A percentile compares a stretch with the other conserved stretches of the same genome.
phyloP scores from a whole-genome alignment of 176 grass and related monocot species.

The Oryza rufipogon region DNA sequence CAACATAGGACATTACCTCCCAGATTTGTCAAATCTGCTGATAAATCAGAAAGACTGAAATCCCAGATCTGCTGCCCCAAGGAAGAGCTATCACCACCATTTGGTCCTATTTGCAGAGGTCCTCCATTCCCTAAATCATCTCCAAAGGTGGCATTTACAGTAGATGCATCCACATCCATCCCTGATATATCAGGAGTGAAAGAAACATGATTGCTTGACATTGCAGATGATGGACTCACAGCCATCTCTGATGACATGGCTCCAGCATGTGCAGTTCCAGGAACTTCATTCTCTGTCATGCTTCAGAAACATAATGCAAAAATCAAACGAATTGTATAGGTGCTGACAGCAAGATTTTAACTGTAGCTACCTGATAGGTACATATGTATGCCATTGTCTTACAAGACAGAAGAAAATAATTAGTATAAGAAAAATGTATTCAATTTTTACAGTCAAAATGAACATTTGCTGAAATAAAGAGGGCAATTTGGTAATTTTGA shows the following conservation, averaged over 20 bases:
- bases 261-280: constrained; percentile 43
- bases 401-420: not conserved
- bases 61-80: constrained; percentile 73
- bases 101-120: constrained; percentile 59
- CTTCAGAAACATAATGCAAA: constrained; percentile 48
- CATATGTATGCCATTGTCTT: not conserved
- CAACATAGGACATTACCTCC: constrained; percentile 60
- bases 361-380: not conserved
- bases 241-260: constrained; percentile 70
- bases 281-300: constrained; percentile 56
- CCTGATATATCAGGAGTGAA: constrained; percentile 80
- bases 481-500: not conserved
- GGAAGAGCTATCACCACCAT: constrained; percentile 61
- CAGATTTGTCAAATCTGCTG: constrained; percentile 81
- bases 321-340: not conserved
- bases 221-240: constrained; percentile 75
- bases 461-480: not conserved
- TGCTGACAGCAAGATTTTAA: not conserved
- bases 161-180: constrained; percentile 67
- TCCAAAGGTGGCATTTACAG: constrained; percentile 52
- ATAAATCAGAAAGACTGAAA: constrained; percentile 82
- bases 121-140: constrained; percentile 46
- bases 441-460: not conserved
- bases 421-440: not conserved
- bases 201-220: constrained; percentile 78